Evolutionary conservation across 306 rosid genomes (phyloP).

Genomic region (Chamaecrista fasciculata): DNA sequence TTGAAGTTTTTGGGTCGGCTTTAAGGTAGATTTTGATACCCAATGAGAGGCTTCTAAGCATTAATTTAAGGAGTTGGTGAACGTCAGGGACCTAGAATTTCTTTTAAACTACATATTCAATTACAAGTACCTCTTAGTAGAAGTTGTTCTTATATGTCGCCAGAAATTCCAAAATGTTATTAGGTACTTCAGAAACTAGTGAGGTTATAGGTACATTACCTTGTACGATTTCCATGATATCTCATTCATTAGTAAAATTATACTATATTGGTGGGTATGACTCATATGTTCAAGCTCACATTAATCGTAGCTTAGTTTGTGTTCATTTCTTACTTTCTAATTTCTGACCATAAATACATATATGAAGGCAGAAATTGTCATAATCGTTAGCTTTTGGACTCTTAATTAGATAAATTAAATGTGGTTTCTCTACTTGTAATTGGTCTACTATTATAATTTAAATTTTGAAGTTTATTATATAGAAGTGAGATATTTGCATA

Average conservation of each 20-base stretch:
- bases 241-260: not conserved
- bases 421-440: no score
- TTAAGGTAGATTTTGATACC: slow-evolving; percentile 54
- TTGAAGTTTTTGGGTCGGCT: slow-evolving; percentile 62
- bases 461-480: no score
- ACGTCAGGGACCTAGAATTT: slow-evolving; percentile 49
- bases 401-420: not conserved
- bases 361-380: not conserved
- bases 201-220: not conserved
- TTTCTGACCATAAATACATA: not conserved
- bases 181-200: slow-evolving; percentile 47
- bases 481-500: no score
- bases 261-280: not conserved
- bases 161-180: slow-evolving; percentile 77
- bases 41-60: slow-evolving; percentile 41
- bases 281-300: not conserved
- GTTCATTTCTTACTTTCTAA: not conserved
- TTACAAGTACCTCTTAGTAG: slow-evolving; percentile 61
- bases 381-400: not conserved
- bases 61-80: no score
- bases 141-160: slow-evolving; percentile 92
- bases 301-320: not conserved
- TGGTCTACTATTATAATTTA: no score
- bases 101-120: slow-evolving; percentile 55
- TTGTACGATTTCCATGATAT: not conserved